Percentiles rank a stretch among this genome's conserved stretches.
Conservation (phyloP, 2,329 filamentous ascomycete species). For the Cyanodermella asteris region DNA sequence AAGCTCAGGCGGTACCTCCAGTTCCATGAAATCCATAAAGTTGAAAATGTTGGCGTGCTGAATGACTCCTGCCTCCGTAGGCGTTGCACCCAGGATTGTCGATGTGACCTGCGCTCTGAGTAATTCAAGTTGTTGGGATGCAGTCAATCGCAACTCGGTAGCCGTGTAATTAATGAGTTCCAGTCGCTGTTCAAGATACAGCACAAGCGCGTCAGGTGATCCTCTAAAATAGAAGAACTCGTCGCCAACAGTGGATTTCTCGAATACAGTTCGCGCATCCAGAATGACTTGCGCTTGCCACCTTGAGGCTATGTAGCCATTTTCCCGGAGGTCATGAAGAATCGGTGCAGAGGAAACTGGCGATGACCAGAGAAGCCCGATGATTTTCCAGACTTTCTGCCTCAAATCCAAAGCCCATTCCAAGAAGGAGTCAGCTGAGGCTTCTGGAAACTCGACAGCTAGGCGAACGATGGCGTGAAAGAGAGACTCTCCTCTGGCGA, state of each 20-base stretch:
- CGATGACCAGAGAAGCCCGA: constrained; percentile 67
- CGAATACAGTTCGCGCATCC: constrained; percentile 48
- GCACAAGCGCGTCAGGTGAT: constrained; percentile 46
- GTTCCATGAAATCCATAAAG: constrained; percentile 72
- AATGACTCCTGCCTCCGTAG: no score
- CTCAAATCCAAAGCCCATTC: constrained; percentile 50
- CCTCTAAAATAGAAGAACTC: constrained; percentile 47
- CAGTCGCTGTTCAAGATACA: constrained; percentile 58
- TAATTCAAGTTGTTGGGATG: constrained; percentile 46
- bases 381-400: constrained; percentile 45
- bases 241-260: constrained; percentile 37
- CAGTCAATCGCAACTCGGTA: constrained; percentile 60
- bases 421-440: constrained; percentile 35
- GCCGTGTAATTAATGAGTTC: constrained; percentile 68
- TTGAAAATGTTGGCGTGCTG: constrained; percentile 89
- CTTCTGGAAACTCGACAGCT: constrained; percentile 46
- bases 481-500: constrained; percentile 50
- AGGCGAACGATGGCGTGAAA: constrained; percentile 64
- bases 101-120: constrained; percentile 43
- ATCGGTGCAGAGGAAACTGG: constrained; percentile 54
- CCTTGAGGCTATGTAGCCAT: constrained; percentile 59
- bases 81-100: constrained; percentile 55
- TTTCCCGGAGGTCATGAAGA: constrained; percentile 56
- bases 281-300: constrained; percentile 53
- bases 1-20: constrained; percentile 30